A percentile compares a stretch with the other conserved stretches of the same genome.
Conservation (phyloP, 352 stramenopile genomes). For the Phytophthora brassicae region DNA sequence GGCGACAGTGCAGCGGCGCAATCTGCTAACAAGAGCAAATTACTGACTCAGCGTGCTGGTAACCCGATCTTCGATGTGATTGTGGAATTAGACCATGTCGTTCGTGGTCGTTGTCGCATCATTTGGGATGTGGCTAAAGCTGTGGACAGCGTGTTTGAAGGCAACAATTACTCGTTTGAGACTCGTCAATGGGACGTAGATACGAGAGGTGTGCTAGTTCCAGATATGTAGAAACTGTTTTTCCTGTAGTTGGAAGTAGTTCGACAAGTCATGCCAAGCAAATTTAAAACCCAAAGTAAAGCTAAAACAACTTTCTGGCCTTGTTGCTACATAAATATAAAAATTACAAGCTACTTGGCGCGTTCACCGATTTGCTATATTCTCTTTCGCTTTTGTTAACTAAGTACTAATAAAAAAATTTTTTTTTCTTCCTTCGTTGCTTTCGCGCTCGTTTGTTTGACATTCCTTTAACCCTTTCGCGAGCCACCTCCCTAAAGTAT, state of each 20-base stretch:
- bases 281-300: no score
- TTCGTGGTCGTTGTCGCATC: conserved; percentile 61
- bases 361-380: no score
- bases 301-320: no score
- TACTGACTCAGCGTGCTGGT: conserved; percentile 47
- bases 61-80: conserved; percentile 84
- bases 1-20: conserved; percentile 54
- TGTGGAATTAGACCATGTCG: conserved; percentile 70
- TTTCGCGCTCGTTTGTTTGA: no score
- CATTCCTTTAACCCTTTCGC: not conserved
- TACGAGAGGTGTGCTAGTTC: conserved; percentile 37
- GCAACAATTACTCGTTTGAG: conserved; percentile 39
- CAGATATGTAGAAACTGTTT: conserved; percentile 9
- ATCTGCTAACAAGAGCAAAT: conserved; percentile 29
- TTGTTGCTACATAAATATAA: no score
- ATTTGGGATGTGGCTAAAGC: conserved; percentile 66
- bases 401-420: no score
- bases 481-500: not conserved
- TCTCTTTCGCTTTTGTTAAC: no score
- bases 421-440: no score
- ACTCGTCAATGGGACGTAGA: conserved; percentile 34
- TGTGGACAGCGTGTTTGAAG: conserved; percentile 66
- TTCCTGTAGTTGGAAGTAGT: no score
- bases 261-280: no score
- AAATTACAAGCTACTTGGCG: no score